Conservation (phyloP, 164 flowering plant genomes). For the Magnolia changhungtana region DNA sequence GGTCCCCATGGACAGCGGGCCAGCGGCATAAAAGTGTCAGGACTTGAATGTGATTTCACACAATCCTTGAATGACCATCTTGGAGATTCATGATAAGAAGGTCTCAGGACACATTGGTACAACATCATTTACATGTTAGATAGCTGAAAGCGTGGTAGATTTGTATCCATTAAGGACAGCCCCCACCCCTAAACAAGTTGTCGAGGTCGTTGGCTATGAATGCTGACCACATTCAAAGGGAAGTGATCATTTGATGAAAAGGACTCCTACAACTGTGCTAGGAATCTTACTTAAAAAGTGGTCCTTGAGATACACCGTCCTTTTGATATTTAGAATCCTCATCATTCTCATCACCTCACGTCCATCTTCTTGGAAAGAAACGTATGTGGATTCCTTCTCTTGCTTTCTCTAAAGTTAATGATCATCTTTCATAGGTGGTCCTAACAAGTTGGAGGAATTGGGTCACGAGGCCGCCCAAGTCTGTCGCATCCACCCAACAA, state of each 20-base stretch:
- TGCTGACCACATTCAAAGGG: neutral
- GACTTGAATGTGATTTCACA: neutral
- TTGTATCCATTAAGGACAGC: neutral
- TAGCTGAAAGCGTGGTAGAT: neutral
- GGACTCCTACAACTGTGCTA: slow-evolving; percentile 8
- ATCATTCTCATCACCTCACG: slow-evolving; percentile 6
- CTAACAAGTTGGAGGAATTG: neutral
- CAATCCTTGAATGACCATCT: neutral
- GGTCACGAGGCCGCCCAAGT: neutral
- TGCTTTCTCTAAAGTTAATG: slow-evolving; percentile 2
- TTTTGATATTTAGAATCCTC: slow-evolving; percentile 19
- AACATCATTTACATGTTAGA: neutral
- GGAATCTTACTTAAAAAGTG: slow-evolving; percentile 20
- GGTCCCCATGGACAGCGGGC: neutral
- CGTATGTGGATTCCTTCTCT: slow-evolving; percentile 10
- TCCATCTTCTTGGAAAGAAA: neutral
- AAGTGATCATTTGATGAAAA: slow-evolving; percentile 15
- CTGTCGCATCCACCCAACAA: neutral
- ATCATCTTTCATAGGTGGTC: neutral
- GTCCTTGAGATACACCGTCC: slow-evolving; percentile 15
- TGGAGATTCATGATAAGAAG: slow-evolving; percentile 5
- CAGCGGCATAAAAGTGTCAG: neutral
- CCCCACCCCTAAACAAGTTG: neutral
- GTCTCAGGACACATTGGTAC: neutral
- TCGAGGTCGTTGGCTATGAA: neutral